Percentiles rank a stretch among this genome's conserved stretches.
Conservation (phyloP, 768 basidiomycete species). For the Daedaleopsis nitida region DNA sequence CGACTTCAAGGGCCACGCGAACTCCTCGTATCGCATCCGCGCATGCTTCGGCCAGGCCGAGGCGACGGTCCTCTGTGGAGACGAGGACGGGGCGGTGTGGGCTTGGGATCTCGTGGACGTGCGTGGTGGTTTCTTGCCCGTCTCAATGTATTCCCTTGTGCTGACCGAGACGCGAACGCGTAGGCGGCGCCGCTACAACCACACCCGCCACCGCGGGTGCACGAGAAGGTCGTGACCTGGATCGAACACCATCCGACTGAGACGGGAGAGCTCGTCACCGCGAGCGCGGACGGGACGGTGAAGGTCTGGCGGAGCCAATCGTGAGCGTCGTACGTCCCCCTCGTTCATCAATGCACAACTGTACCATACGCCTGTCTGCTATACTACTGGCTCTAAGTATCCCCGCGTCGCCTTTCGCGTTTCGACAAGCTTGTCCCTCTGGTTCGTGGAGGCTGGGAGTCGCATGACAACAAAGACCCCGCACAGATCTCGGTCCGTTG, state of each 20-base stretch:
- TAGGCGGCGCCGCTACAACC: constrained; percentile 74
- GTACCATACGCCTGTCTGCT: not conserved
- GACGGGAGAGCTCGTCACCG: constrained; percentile 81
- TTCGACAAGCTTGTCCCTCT: too few relatives aligned
- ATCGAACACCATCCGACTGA: constrained; percentile 87
- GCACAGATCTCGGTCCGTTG: constrained; percentile 88
- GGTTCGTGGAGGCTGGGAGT: constrained; percentile 46
- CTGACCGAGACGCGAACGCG: not conserved
- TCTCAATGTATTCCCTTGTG: not conserved
- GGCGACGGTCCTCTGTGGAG: constrained; percentile 80
- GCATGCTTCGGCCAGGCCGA: constrained; percentile 86
- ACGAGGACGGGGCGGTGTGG: constrained; percentile 89
- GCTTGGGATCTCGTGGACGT: constrained; percentile 94
- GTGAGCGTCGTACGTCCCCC: not conserved
- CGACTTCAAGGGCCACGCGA: constrained; percentile 77
- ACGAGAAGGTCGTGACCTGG: constrained; percentile 88
- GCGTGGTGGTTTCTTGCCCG: constrained; percentile 34
- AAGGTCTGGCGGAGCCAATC: constrained; percentile 72
- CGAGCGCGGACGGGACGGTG: constrained; percentile 88
- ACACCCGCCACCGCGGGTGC: constrained; percentile 75
- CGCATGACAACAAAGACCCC: constrained; percentile 57
- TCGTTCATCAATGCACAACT: not conserved
- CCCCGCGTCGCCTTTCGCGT: too few relatives aligned
- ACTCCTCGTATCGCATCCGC: constrained; percentile 75
- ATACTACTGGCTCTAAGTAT: too few relatives aligned